Evolutionary conservation across 1,284 basidiomycete species (phyloP).

Genomic region (Salmacisia buchloeana): DNA sequence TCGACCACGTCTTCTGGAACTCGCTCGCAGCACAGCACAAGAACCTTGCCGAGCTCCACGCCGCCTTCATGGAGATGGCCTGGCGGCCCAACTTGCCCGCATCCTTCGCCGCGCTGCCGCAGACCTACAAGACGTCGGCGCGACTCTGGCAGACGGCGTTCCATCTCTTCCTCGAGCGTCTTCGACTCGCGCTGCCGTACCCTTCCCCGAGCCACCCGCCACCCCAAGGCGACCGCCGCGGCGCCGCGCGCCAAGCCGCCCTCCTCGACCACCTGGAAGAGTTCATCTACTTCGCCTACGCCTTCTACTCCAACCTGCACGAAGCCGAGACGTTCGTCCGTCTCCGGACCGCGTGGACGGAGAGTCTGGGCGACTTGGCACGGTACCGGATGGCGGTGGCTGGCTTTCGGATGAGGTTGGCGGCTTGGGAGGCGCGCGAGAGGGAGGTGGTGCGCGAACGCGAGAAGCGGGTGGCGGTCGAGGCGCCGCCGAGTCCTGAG

Average conservation of each 20-base stretch:
- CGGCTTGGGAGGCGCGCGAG: constrained; percentile 3
- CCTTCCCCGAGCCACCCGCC: constrained; percentile 12
- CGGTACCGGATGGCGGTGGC: constrained; percentile 90
- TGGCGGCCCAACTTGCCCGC: constrained; percentile 79
- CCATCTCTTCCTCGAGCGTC: constrained; percentile 78
- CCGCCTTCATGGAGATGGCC: constrained; percentile 77
- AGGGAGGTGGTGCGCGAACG: constrained; percentile 5
- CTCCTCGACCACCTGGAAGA: constrained; percentile 71
- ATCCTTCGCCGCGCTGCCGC: constrained; percentile 78
- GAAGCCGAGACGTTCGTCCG: constrained; percentile 69
- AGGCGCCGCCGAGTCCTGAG: not conserved
- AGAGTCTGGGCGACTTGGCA: constrained; percentile 90
- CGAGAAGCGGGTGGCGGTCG: constrained; percentile 16
- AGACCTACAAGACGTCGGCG: constrained; percentile 88
- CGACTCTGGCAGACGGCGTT: constrained; percentile 89
- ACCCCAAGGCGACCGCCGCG: constrained; percentile 9
- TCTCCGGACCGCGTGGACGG: constrained; percentile 82
- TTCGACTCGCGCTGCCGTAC: constrained; percentile 71
- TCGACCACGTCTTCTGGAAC: constrained; percentile 33
- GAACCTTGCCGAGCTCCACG: constrained; percentile 81
- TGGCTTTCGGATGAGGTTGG: constrained; percentile 29
- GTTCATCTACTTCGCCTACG: constrained; percentile 91
- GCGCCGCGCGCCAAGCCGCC: constrained; percentile 22
- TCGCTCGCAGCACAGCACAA: constrained; percentile 25
- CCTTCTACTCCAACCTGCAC: constrained; percentile 81